phyloP scores from a whole-genome alignment of 1,284 basidiomycete species.

The Cutaneotrichosporon sp. region DNA sequence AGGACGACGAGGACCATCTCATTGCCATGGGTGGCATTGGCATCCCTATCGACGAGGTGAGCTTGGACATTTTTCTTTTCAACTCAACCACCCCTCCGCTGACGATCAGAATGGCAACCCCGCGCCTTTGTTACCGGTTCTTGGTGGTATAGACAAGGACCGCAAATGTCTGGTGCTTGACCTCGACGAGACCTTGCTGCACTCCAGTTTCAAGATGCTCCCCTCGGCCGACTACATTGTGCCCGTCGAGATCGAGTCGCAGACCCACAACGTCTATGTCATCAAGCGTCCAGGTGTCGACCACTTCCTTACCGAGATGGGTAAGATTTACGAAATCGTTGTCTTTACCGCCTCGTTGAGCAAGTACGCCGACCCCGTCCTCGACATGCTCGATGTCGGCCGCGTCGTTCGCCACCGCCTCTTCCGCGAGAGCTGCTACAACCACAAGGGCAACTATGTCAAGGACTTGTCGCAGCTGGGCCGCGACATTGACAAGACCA shows the following conservation, averaged over 20 bases:
- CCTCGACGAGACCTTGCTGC: conserved; percentile 91
- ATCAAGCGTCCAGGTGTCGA: conserved; percentile 98
- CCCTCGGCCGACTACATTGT: conserved; percentile 96
- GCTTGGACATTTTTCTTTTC: conserved; percentile 31
- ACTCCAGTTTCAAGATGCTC: conserved; percentile 93
- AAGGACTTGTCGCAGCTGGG: conserved; percentile 99
- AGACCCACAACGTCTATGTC: conserved; percentile 98
- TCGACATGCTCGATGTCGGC: conserved; percentile 92
- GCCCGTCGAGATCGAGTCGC: conserved; percentile 96
- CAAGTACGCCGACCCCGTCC: conserved; percentile 98
- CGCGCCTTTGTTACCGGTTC: conserved; percentile 71
- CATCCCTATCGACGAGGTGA: conserved; percentile 69
- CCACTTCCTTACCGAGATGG: conserved; percentile 92
- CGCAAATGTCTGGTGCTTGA: conserved; percentile 92
- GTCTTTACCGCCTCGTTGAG: conserved; percentile 96
- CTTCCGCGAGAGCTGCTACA: conserved; percentile 98
- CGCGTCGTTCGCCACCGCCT: conserved; percentile 90
- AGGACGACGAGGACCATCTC: conserved; percentile 72
- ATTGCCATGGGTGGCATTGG: conserved; percentile 76
- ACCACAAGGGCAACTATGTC: conserved; percentile 98
- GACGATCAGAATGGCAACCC: conserved; percentile 69
- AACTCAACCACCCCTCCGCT: conserved; percentile 2
- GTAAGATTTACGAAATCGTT: conserved; percentile 95
- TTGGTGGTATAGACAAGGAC: conserved; percentile 67
- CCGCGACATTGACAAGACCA: conserved; percentile 83